Conservation (phyloP, 2,329 filamentous ascomycete genomes). For the Rachicladosporium sp. region DNA sequence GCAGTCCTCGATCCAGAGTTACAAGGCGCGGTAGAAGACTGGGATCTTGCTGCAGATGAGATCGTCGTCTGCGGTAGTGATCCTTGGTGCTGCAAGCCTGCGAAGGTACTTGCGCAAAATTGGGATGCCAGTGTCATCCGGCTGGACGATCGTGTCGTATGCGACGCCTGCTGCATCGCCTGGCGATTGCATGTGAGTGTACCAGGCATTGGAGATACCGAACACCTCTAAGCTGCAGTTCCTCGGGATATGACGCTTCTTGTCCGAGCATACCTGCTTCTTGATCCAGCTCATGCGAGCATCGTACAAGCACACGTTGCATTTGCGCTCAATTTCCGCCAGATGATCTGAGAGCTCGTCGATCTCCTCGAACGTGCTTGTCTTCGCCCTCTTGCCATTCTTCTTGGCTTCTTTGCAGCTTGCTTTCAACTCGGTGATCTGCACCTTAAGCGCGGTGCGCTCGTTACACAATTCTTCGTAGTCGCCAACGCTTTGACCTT, state of each 20-base stretch:
- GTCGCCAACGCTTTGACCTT: not conserved
- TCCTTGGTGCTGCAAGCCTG: not conserved
- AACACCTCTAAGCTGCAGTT: not conserved
- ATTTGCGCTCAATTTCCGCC: too few relatives aligned
- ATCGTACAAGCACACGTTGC: not conserved
- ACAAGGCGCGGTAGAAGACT: not conserved
- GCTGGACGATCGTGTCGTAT: not conserved
- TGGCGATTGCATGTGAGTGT: not conserved
- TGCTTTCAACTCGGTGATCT: not conserved
- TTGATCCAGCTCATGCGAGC: not conserved
- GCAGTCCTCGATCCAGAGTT: not conserved
- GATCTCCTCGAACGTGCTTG: not conserved
- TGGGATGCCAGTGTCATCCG: not conserved
- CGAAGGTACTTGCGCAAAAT: not conserved
- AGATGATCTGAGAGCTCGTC: not conserved
- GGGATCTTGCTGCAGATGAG: not conserved
- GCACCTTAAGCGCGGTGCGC: too few relatives aligned
- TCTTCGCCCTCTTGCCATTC: not conserved
- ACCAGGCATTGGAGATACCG: conserved; percentile 1
- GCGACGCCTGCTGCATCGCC: too few relatives aligned
- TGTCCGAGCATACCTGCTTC: not conserved
- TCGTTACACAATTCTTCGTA: too few relatives aligned
- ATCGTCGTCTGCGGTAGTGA: not conserved
- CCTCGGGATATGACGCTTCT: not conserved
- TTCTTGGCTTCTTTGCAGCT: not conserved